A percentile compares a stretch with the other conserved stretches of the same genome.
These are phyloP conservation scores for Saccharomycopsis fibuligera DNA, from an alignment of 805 yeast genomes.

Conservation along the genomic window DNA sequence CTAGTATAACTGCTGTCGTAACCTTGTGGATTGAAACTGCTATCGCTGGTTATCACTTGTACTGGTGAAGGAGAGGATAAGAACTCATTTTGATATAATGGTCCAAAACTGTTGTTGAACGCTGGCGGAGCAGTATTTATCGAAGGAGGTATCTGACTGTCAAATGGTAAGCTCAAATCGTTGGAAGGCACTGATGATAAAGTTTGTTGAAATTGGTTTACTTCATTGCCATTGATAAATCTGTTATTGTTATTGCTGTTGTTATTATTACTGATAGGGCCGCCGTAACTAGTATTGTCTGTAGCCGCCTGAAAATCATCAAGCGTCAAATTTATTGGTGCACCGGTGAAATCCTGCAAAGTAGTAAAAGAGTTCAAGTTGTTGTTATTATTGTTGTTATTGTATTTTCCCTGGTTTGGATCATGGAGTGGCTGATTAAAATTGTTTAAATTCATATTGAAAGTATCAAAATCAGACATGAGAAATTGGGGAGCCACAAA, in stretches of 20 bases:
- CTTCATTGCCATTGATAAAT: too few species aligned
- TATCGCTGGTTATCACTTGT: background rate
- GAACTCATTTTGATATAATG: background rate
- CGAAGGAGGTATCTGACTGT: too few species aligned
- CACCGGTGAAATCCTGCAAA: background rate
- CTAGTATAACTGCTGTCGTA: too few species aligned
- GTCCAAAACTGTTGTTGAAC: background rate
- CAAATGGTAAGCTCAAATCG: too few species aligned
- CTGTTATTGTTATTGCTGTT: background rate
- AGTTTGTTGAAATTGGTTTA: too few species aligned
- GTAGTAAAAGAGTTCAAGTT: background rate
- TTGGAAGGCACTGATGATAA: too few species aligned
- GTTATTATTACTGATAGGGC: background rate
- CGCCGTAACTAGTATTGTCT: too few species aligned
- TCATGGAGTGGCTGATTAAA: background rate
- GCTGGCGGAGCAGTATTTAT: too few species aligned
- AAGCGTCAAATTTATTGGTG: background rate
- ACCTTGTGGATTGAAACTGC: background rate
- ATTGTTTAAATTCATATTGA: background rate
- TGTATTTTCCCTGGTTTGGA: background rate
- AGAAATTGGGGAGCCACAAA: background rate
- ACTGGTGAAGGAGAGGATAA: background rate
- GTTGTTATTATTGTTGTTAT: background rate
- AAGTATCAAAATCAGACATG: conserved; percentile 4
- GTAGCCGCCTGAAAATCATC: too few species aligned